Evolutionary conservation across 805 yeast species (phyloP), one percentile per base, ranked within the genome.

Genomic region (Candida orba): DNA sequence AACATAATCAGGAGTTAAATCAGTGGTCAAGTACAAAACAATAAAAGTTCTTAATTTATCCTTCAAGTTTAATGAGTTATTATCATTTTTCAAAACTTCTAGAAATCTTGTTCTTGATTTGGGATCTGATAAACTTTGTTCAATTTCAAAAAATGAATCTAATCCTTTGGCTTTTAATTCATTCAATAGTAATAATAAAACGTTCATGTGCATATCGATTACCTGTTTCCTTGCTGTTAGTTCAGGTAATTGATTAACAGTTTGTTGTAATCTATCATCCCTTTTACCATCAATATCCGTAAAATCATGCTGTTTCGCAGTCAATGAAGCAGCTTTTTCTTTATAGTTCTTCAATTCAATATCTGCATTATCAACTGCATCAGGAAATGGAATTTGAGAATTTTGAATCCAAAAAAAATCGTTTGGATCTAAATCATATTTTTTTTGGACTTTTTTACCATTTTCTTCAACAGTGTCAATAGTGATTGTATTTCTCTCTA

Each of bases 281-380:
- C 67, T 62, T 23, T 66, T 60, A 34, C 71, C 83, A 58, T 85
- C 85, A 36, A 90, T 72, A 49, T 89, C 96, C 51, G 77, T 79
- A 37, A 90, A 65, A 22, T 87, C 80, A 8, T 81, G 71, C 2
- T 95, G 83, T 50, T 76, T 79, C 39, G 76, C 75, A 1, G 97
- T 88, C 41, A 95, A 72, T 46, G 84, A 95, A 48, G 81, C 83
- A 2, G 97, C 96, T 54, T 88, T 96, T 45, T 76, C 75, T 52
- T 90, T 91, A 65, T 93, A 93, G 43, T 73, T 71, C 46, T 82
- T 78, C 47, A 90, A 71, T 46, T 88, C 97, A 24, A 73, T 65
- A 58, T 93, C 98, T 18, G 95, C 95, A 63, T 87, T 87, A 62
- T 93, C 99, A 30, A 95, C 99, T n/a, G 95, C 98, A 60, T 91